Evolutionary conservation across 345 rosid species (phyloP).

Genomic region (Rhodamnia argentea): DNA sequence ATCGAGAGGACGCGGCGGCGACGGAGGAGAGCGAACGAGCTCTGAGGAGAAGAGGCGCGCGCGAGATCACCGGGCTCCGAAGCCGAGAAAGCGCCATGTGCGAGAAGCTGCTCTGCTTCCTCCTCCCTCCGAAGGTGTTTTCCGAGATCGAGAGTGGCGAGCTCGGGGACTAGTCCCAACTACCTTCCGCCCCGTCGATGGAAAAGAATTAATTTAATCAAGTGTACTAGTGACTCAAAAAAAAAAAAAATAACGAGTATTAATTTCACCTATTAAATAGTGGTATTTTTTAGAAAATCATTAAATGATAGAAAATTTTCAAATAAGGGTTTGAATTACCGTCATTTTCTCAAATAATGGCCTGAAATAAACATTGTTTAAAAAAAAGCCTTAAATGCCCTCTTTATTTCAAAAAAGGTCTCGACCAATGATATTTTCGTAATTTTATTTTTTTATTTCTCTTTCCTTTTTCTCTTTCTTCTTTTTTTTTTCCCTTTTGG

Average conservation of each 20-base stretch:
- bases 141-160: not conserved
- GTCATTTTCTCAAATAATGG: too few species aligned
- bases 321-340: too few species aligned
- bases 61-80: slow-evolving; percentile 48
- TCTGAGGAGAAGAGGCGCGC: slow-evolving; percentile 45
- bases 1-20: slow-evolving; percentile 20
- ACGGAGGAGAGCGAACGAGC: slow-evolving; percentile 53
- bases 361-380: too few species aligned
- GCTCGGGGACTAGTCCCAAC: not conserved
- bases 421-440: too few species aligned
- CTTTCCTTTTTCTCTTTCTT: too few species aligned
- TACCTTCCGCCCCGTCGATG: not conserved
- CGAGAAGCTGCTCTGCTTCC: not conserved
- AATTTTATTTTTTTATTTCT: too few species aligned
- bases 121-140: not conserved
- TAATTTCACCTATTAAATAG: not conserved
- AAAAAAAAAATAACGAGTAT: too few species aligned
- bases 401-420: too few species aligned
- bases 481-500: too few species aligned
- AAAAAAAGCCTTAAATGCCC: too few species aligned
- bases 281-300: not conserved
- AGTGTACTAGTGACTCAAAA: too few species aligned
- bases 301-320: too few species aligned
- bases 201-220: not conserved
- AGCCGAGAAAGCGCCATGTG: slow-evolving; percentile 87